Base-by-base conservation (phyloP, 345 rosid species). In the Carallia brachiata region DNA sequence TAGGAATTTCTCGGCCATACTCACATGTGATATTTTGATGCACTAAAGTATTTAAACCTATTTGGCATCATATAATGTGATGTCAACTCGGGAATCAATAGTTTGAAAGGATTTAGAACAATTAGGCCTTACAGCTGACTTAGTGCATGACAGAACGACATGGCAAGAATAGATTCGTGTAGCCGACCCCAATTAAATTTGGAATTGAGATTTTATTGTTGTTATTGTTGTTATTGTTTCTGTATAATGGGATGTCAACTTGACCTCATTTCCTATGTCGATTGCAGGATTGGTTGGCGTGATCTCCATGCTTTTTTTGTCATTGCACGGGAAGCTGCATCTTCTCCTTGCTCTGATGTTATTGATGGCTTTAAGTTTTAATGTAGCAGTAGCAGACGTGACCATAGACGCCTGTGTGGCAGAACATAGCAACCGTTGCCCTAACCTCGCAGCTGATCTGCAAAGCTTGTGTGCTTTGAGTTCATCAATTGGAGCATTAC, bases 401-500 rank as follows among this genome's bases (percentile, higher is more conserved):
- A 96, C 99, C 0, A 84, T 96, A 8, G 98, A 92, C 81, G 99
- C 99, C 66, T 92, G 98, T 70, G 91, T 87, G 28, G 99, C 94
- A 2, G 87, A 96, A 75, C 88, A 92, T 69, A 96, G 97, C 36
- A 96, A 84, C 18, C 76, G 64, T 39, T 91, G 80, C 48, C 98
- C 89, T 76, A 72, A 86, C 56, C 89, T 92, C 67, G 96, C 97
- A 0, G 82, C 97, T 39, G 98, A 96, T 71, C 84, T 96, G 98
- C 97, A 92, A 83, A 96, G 99, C 72, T 75, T 96, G 69, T 96
- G 99, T 61, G 84, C 86, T 32, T 80, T 87, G 53, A 81, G 88
- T 73, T 82, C 97, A 4, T 85, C 99, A 1, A 80, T 87, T 61
- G 99, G 99, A 67, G 87, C 89, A 17, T 84, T 96, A 16, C 37